These are phyloP conservation scores for Botrytis medusae DNA, from an alignment of 2,329 filamentous ascomycete genomes.

Conservation along the genomic window DNA sequence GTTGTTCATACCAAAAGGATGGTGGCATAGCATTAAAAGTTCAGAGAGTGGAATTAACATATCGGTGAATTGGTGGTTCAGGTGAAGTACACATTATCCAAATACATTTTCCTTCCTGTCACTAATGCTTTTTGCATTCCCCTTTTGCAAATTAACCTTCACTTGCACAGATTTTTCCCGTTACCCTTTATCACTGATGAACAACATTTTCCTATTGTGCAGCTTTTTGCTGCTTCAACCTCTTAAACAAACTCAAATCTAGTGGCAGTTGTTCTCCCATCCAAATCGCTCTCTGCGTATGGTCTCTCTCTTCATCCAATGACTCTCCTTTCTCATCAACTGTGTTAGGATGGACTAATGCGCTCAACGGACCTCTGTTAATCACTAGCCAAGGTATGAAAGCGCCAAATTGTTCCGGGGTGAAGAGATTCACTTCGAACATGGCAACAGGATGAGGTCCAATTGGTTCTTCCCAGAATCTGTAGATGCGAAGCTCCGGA, in stretches of 20 bases:
- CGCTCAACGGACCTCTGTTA: constrained; percentile 77
- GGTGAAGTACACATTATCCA: constrained; percentile 25
- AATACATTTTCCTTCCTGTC: not conserved
- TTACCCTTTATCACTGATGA: not conserved
- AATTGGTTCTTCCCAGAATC: constrained; percentile 71
- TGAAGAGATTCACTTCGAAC: constrained; percentile 91
- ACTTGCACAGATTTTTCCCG: not conserved
- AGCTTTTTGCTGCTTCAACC: constrained; percentile 17
- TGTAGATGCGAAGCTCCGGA: constrained; percentile 81
- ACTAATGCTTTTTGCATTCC: not conserved
- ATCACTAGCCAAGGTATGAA: constrained; percentile 84
- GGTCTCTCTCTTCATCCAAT: constrained; percentile 37
- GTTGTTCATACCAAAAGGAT: constrained; percentile 76
- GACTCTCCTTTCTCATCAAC: constrained; percentile 49
- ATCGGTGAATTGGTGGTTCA: constrained; percentile 58
- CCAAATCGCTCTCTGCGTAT: constrained; percentile 68
- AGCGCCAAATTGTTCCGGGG: constrained; percentile 82
- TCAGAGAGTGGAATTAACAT: constrained; percentile 46
- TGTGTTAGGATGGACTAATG: constrained; percentile 80
- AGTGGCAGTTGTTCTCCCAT: constrained; percentile 67
- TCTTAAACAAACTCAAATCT: constrained; percentile 53
- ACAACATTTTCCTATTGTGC: not conserved
- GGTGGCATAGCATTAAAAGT: constrained; percentile 84
- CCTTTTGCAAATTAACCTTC: not conserved
- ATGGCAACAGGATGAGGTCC: constrained; percentile 83